Evolutionary conservation across 805 yeast species (phyloP).

Genomic region (Kuraishia ogatae): DNA sequence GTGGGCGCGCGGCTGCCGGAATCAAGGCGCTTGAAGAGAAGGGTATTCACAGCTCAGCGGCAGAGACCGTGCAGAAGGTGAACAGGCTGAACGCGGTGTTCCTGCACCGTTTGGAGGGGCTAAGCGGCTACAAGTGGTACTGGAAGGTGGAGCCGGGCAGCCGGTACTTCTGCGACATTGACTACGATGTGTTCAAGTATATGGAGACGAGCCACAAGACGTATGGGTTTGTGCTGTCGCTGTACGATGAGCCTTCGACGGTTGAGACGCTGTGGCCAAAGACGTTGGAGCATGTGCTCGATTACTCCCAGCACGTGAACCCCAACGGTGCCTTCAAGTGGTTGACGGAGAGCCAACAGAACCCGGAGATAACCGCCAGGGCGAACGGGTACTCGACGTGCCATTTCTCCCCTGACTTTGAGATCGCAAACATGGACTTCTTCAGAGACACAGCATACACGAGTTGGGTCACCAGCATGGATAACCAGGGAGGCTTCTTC

Average conservation of each 20-base stretch:
- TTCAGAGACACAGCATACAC: slow-evolving; percentile 63
- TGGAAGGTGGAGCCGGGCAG: slow-evolving; percentile 82
- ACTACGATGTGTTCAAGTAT: slow-evolving; percentile 72
- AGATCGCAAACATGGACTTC: slow-evolving; percentile 78
- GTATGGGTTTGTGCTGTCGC: slow-evolving; percentile 66
- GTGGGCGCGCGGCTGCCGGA: slow-evolving; percentile 25
- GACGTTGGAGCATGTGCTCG: slow-evolving; percentile 50
- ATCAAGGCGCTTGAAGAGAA: slow-evolving; percentile 28
- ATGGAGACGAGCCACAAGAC: slow-evolving; percentile 61
- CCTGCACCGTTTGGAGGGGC: slow-evolving; percentile 53
- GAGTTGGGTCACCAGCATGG: slow-evolving; percentile 58
- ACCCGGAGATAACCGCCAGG: slow-evolving; percentile 30
- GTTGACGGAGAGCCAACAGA: slow-evolving; percentile 42
- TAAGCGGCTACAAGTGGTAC: slow-evolving; percentile 57
- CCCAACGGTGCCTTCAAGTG: slow-evolving; percentile 51
- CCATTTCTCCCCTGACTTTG: slow-evolving; percentile 89
- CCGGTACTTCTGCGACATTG: slow-evolving; percentile 55
- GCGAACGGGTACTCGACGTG: slow-evolving; percentile 49
- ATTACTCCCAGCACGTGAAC: slow-evolving; percentile 52
- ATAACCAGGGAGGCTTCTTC: slow-evolving; percentile 72
- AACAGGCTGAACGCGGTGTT: slow-evolving; percentile 70
- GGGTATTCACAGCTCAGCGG: slow-evolving; percentile 52
- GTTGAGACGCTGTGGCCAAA: slow-evolving; percentile 63
- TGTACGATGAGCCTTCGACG: slow-evolving; percentile 65
- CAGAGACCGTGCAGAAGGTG: slow-evolving; percentile 70